Evolutionary conservation across 2,329 filamentous ascomycete species (phyloP).

Genomic region (Calonectria ilicicola): DNA sequence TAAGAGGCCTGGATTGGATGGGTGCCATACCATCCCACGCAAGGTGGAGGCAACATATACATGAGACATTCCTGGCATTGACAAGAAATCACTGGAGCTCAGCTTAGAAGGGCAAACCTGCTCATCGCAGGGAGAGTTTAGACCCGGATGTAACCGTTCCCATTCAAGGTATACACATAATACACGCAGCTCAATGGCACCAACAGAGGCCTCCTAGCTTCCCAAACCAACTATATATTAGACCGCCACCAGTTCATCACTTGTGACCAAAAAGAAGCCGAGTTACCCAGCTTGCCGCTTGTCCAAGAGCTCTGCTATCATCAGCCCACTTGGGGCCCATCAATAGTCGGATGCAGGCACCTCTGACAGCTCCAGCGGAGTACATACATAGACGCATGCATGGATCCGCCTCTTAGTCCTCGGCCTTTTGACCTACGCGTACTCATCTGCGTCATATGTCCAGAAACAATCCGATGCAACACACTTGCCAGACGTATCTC

Average conservation of each 20-base stretch:
- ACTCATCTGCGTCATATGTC: neutral
- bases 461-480: neutral
- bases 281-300: neutral
- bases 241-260: neutral
- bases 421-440: neutral
- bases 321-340: neutral
- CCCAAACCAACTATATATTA: neutral
- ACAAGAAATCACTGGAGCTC: neutral
- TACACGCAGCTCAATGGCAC: neutral
- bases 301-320: neutral
- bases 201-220: neutral
- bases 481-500: neutral
- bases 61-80: neutral
- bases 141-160: too few relatives aligned
- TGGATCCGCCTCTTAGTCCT: neutral
- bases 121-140: neutral
- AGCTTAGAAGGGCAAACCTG: neutral
- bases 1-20: neutral
- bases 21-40: neutral
- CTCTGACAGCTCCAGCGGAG: neutral
- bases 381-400: neutral
- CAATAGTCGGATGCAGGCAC: neutral
- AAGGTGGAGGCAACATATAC: neutral
- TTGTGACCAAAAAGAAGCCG: neutral
- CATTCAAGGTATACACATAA: neutral